Evolutionary conservation across 192 early-diverging fungal species (phyloP), one percentile per base, ranked within the genome.

Genomic region (Fimicolochytrium jonesii): DNA sequence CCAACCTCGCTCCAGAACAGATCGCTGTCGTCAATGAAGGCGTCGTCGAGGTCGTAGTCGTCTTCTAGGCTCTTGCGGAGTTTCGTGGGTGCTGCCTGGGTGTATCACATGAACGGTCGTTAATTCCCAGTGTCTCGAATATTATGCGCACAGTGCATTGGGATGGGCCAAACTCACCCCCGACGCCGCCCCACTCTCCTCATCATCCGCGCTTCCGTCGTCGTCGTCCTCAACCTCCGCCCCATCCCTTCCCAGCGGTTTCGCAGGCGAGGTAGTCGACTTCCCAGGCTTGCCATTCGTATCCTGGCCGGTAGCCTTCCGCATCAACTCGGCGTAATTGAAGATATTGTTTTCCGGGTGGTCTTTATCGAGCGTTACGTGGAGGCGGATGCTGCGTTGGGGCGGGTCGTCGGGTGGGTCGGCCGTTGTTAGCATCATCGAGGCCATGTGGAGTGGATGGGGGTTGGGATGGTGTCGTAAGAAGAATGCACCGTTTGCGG

Each of bases 1-100:
- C 34, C 42, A n/a, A 52, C 51, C 32, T 56, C 71, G 22, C 45
- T 32, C 20, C 43, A 54, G 39, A 68, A 70, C 32, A 75, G 39
- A 22, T 79, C 77, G 4, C 41, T 59, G 52, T 79, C 77, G 46
- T 79, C 77, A 35, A 79, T 79, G 55, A 79, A 79, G 44, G 73
- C 74, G 55, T 79, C 77, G 28, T 79, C 69, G 18, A 73, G 47
- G 52, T 79, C 77, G 62, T 79, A 79, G 4, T 73, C 67, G 23
- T 69, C 60, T 25, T 72, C 57, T 18, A 42, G 15, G 20, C 20
- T n/a, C 1, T 18, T 1, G 41, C 41, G 1, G 15, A 20, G 15
- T 42, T 42, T 42, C 15, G 41, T 0, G 41, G 41, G 0, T 42
- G 0, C 1, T 1, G 41, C 15, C 41, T 42, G 41, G 41, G 41